Conservation (phyloP, 139 green algal genomes). For the Chlamydomonas incerta region DNA sequence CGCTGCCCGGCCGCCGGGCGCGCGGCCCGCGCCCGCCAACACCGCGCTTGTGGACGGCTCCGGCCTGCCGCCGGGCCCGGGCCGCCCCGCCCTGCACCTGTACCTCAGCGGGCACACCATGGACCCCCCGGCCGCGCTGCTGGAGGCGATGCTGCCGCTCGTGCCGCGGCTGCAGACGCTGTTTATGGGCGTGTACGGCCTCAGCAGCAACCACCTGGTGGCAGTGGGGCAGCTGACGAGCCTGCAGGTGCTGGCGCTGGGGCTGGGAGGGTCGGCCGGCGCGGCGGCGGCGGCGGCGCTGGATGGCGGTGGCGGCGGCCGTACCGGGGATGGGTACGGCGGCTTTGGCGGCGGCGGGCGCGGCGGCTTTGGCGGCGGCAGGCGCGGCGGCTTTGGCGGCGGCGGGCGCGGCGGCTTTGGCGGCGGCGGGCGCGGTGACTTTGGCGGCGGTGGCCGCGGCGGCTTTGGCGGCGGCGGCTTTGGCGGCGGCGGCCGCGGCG, state of each 20-base stretch:
- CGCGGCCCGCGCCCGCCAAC: no score
- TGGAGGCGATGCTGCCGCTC: slow-evolving; percentile 19
- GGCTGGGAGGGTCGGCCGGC: background rate
- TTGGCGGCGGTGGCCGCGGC: background rate
- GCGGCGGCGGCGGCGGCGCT: background rate
- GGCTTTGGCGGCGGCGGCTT: no score
- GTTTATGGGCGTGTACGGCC: background rate
- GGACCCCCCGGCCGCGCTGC: background rate
- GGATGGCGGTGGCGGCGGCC: no score
- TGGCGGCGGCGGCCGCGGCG: background rate
- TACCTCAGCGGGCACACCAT: background rate
- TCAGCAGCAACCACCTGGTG: background rate
- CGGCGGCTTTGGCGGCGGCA: background rate
- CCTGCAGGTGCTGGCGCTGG: slow-evolving; percentile 4
- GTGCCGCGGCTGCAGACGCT: background rate
- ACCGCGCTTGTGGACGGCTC: background rate
- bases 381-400: background rate
- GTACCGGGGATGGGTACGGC: background rate
- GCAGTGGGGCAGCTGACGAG: slow-evolving; percentile 7
- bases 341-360: background rate
- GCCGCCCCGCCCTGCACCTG: slow-evolving; percentile 18
- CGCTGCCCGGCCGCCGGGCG: no score
- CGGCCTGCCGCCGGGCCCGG: slow-evolving; percentile 7
- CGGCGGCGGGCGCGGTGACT: no score
- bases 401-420: background rate